Evolutionary conservation across 495 filamentous ascomycete species (phyloP), one percentile per base, ranked within the genome.

Genomic region (Apodospora peruviana): DNA sequence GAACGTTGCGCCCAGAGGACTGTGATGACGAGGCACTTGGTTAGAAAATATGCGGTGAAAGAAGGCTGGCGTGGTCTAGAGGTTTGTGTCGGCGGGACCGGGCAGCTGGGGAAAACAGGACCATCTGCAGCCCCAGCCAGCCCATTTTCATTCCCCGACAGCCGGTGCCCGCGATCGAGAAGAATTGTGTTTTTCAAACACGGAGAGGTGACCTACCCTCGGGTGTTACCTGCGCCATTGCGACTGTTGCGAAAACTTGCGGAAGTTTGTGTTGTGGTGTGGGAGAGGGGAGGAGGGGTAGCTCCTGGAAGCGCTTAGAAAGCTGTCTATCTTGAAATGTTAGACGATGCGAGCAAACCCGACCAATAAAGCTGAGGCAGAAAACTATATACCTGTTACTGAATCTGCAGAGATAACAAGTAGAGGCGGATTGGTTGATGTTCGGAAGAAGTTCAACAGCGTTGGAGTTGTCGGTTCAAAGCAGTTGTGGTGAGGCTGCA

Each of bases 1-100:
- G 93, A 96, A 76, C 93, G 91, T 75, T 98, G 93, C 24, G 93
- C 91, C 93, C 93, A 98, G 72, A 87, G 84, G 57, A 97, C 93
- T 98, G 60, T 4, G 21, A 42, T 19, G 7, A 9, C 5, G 17
- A 2, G 22, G 37, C 23, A 3, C 8, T 22, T 18, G 45, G 42
- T 32, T 29, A 43, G 32, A 14, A 37, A 41, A 40, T 47, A 22
- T 23, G n/a, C 29, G 40, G n/a, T n/a, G n/a, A 23, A 25, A 32
- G 9, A 14, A 35, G 41, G 11, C 10, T 14, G 27, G 39, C 16
- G 7, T 10, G 39, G 2, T n/a, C n/a, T n/a, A n/a, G n/a, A n/a
- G n/a, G n/a, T n/a, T n/a, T n/a, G n/a, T n/a, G n/a, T n/a, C n/a
- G n/a, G n/a, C n/a, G n/a, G n/a, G n/a, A n/a, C n/a, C n/a, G n/a